Conservation (phyloP, 1,139 yeast species). For the Yamadazyma jaroonii region DNA sequence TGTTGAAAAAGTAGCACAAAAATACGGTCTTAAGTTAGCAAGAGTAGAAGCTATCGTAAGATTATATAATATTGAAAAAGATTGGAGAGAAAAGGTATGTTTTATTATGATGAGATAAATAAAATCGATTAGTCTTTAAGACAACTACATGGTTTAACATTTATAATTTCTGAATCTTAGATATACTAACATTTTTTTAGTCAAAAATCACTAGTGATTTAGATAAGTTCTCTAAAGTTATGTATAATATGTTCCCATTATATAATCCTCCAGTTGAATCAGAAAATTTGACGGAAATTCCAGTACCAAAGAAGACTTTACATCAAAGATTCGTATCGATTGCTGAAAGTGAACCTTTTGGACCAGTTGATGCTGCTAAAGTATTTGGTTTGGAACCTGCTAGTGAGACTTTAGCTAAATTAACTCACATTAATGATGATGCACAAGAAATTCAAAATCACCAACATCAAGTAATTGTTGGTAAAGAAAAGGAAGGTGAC, state of each 20-base stretch:
- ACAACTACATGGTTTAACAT: slow-evolving; percentile 59
- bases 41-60: slow-evolving; percentile 83
- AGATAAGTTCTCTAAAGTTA: slow-evolving; percentile 50
- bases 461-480: slow-evolving; percentile 40
- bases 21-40: slow-evolving; percentile 76
- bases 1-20: slow-evolving; percentile 74
- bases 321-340: slow-evolving; percentile 83
- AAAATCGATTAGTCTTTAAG: slow-evolving; percentile 78
- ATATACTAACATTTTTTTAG: slow-evolving; percentile 26
- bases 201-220: slow-evolving; percentile 50
- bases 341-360: slow-evolving; percentile 96
- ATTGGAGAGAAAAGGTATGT: slow-evolving; percentile 63
- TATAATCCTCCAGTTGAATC: slow-evolving; percentile 46
- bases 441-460: slow-evolving; percentile 15
- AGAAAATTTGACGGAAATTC: slow-evolving; percentile 89
- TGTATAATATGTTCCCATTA: slow-evolving; percentile 83
- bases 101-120: slow-evolving; percentile 23
- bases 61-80: slow-evolving; percentile 61
- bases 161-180: slow-evolving; percentile 19
- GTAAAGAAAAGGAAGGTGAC: slow-evolving; percentile 54
- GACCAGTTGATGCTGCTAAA: slow-evolving; percentile 94
- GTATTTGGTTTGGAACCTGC: slow-evolving; percentile 85
- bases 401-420: slow-evolving; percentile 62
- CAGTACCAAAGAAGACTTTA: slow-evolving; percentile 81
- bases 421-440: slow-evolving; percentile 53